These are phyloP conservation scores for Exophiala viscosa DNA, from an alignment of 2,329 filamentous ascomycete genomes.

Conservation along the genomic window DNA sequence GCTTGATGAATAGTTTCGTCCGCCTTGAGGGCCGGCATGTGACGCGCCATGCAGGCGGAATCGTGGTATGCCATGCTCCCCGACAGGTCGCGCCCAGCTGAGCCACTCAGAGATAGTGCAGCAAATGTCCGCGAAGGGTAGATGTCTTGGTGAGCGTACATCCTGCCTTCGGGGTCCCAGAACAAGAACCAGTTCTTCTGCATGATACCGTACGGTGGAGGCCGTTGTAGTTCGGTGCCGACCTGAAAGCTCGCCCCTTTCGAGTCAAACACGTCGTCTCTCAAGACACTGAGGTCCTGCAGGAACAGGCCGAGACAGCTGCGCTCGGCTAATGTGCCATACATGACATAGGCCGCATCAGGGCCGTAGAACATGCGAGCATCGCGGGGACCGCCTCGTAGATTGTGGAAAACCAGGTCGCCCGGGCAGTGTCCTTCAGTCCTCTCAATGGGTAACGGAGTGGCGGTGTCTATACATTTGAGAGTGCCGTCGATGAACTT, in stretches of 20 bases:
- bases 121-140: constrained; percentile 50
- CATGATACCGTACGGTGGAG: constrained; percentile 41
- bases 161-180: constrained; percentile 49
- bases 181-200: constrained; percentile 64
- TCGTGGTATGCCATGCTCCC: constrained; percentile 38
- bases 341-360: no score
- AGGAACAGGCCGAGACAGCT: no score
- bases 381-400: no score
- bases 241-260: constrained; percentile 50
- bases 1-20: constrained; percentile 55
- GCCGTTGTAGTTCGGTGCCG: constrained; percentile 44
- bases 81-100: constrained; percentile 47
- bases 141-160: constrained; percentile 55
- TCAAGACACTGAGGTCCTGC: no score
- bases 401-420: no score
- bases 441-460: no score
- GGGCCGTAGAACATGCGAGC: no score
- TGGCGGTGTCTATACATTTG: no score
- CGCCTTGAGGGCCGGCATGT: constrained; percentile 40
- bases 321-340: no score
- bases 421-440: no score
- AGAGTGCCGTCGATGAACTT: no score
- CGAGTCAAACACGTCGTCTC: constrained; percentile 48
- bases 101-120: constrained; percentile 43
- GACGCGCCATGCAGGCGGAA: constrained; percentile 44